Percentiles rank a stretch among this genome's conserved stretches.
phyloP scores from a whole-genome alignment of 164 flowering plant species.

The Sedum album region DNA sequence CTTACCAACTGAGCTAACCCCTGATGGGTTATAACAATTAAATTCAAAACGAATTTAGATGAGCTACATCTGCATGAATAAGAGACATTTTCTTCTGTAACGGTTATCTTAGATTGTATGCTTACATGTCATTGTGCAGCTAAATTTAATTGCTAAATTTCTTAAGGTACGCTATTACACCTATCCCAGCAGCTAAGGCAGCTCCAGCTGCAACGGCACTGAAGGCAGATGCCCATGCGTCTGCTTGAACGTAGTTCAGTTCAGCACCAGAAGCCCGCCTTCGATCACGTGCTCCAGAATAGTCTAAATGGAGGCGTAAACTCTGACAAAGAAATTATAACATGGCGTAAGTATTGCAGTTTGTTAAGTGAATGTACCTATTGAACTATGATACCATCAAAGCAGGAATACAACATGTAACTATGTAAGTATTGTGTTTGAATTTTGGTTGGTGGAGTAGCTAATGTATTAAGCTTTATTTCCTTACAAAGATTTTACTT shows the following conservation, averaged over 20 bases:
- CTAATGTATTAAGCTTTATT: neutral
- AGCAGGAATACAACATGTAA: neutral
- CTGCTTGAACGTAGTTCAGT: constrained; percentile 44
- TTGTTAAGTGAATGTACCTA: neutral
- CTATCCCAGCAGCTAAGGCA: constrained; percentile 16
- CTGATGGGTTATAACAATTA: too few relatives aligned
- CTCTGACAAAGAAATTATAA: constrained; percentile 34
- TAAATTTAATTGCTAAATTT: neutral
- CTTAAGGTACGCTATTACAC: constrained; percentile 1
- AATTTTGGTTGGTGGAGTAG: neutral
- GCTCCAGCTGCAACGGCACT: constrained; percentile 50
- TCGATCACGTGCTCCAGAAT: constrained; percentile 34
- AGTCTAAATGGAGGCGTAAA: constrained; percentile 73
- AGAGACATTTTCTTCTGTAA: too few relatives aligned
- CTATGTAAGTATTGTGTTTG: neutral
- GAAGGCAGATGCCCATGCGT: constrained; percentile 56
- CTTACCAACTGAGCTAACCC: too few relatives aligned
- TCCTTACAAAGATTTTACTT: neutral
- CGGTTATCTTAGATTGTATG: too few relatives aligned
- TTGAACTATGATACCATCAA: neutral
- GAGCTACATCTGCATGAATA: too few relatives aligned
- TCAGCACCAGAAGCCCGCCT: constrained; percentile 26
- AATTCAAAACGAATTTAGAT: too few relatives aligned
- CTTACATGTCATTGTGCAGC: too few relatives aligned
- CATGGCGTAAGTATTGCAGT: neutral